Conservation (phyloP, 208 protist species). For the Trichomonas tenax region DNA sequence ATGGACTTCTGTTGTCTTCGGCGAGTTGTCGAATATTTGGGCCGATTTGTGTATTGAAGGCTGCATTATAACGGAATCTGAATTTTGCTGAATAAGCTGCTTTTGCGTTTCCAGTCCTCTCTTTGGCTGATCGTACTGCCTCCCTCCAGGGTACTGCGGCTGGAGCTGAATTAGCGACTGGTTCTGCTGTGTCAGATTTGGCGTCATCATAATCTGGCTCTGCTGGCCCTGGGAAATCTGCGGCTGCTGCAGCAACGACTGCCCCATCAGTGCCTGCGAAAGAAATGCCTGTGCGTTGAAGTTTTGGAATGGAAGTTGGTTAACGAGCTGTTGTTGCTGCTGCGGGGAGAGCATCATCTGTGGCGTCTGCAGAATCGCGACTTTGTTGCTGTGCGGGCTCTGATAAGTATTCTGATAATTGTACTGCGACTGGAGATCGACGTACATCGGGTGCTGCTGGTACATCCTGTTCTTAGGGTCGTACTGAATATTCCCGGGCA, state of each 20-base stretch:
- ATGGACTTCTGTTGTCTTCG: not conserved
- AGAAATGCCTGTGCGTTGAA: not conserved
- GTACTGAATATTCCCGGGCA: not conserved
- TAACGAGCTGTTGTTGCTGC: not conserved
- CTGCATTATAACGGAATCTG: not conserved
- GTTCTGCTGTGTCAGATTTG: not conserved
- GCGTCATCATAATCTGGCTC: not conserved
- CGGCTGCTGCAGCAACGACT: not conserved
- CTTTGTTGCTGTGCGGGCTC: not conserved
- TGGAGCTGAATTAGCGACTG: not conserved
- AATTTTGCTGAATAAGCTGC: not conserved
- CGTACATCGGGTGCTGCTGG: not conserved
- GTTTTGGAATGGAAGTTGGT: not conserved
- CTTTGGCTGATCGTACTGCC: not conserved
- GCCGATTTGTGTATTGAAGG: no score
- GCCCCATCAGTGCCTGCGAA: not conserved
- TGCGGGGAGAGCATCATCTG: not conserved
- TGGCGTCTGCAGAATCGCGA: not conserved
- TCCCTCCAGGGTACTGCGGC: not conserved
- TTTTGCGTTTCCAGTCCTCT: not conserved
- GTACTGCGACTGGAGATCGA: not conserved
- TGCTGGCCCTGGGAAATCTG: not conserved
- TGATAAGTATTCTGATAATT: not conserved
- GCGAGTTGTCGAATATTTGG: not conserved
- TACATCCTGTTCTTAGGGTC: not conserved